Conservation (phyloP, 176 grass and related monocot species). For the Elymus sibiricus region DNA sequence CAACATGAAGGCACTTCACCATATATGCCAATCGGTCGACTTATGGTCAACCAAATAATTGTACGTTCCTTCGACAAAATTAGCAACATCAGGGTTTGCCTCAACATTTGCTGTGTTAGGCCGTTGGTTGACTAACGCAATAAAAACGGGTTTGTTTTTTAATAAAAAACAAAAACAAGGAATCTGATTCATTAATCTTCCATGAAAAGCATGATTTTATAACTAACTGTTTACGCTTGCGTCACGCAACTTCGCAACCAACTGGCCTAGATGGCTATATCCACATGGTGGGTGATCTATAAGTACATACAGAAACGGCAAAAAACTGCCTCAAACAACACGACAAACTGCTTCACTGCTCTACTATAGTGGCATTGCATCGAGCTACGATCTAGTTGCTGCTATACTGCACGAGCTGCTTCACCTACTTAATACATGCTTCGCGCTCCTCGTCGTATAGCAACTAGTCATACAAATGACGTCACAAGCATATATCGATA, state of each 20-base stretch:
- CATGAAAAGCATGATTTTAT: not conserved
- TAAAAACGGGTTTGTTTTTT: slow-evolving; percentile 2
- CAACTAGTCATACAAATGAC: not conserved
- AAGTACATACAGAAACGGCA: slow-evolving; percentile 2
- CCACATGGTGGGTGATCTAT: not conserved
- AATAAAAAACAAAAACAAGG: not conserved
- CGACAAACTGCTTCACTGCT: not conserved
- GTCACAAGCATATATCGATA: not conserved
- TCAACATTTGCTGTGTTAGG: not conserved
- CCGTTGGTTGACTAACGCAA: not conserved
- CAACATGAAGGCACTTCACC: not conserved
- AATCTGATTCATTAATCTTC: not conserved
- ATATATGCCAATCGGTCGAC: not conserved
- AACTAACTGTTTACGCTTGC: not conserved
- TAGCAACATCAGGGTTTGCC: not conserved
- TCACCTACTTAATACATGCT: not conserved
- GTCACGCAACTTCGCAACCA: not conserved
- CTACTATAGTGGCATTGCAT: not conserved
- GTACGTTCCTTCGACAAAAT: not conserved
- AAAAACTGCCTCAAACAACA: not conserved
- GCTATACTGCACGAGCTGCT: not conserved
- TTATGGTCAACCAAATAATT: not conserved
- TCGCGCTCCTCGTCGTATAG: not conserved
- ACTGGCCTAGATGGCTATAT: not conserved
- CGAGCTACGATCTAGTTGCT: not conserved